These are phyloP conservation scores for Leishmania lainsoni DNA, from an alignment of 208 protist species.

Conservation along the genomic window DNA sequence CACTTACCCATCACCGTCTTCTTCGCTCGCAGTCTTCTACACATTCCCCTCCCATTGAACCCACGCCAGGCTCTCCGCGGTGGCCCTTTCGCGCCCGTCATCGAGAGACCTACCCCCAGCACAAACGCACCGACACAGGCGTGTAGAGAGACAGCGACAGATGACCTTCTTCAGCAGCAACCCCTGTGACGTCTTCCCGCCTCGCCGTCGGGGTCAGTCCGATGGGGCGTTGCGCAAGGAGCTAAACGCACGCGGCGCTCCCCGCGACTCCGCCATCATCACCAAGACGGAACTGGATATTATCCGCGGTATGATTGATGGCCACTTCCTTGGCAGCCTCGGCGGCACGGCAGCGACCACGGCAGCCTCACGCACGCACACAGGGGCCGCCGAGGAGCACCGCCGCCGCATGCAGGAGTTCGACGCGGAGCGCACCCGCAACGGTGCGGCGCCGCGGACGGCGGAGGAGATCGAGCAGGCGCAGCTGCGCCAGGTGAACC, in stretches of 20 bases:
- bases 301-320: slow-evolving; percentile 71
- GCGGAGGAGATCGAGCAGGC: slow-evolving; percentile 85
- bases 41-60: not conserved
- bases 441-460: slow-evolving; percentile 50
- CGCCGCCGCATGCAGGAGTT: slow-evolving; percentile 80
- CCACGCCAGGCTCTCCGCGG: not conserved
- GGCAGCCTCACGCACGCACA: slow-evolving; percentile 17
- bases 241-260: slow-evolving; percentile 72
- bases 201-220: slow-evolving; percentile 59
- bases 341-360: slow-evolving; percentile 7
- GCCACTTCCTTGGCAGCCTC: slow-evolving; percentile 29
- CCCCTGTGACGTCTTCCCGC: slow-evolving; percentile 65
- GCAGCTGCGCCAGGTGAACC: slow-evolving; percentile 63
- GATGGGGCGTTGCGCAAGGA: slow-evolving; percentile 83
- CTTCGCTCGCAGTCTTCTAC: not conserved
- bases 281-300: slow-evolving; percentile 85
- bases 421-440: slow-evolving; percentile 67
- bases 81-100: not conserved
- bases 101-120: not conserved
- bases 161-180: slow-evolving; percentile 52
- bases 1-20: not conserved
- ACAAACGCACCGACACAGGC: slow-evolving; percentile 2
- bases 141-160: not conserved
- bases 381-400: slow-evolving; percentile 57
- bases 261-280: slow-evolving; percentile 76